A percentile compares a stretch with the other conserved stretches of the same genome.
phyloP scores from a whole-genome alignment of 2,329 filamentous ascomycete genomes.

The Talaromyces amestolkiae region DNA sequence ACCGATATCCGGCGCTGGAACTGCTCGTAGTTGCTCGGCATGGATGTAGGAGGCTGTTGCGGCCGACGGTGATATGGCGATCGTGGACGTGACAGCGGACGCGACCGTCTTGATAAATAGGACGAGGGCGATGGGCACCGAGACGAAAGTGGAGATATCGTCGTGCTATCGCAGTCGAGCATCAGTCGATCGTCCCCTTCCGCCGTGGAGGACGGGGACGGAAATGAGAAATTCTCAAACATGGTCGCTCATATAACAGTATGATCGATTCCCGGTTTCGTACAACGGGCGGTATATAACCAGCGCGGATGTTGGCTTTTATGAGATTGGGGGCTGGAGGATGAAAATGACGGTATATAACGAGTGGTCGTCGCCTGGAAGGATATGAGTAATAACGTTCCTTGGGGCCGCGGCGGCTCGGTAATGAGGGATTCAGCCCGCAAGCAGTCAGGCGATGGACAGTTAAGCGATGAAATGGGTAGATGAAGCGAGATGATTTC shows the following conservation, averaged over 20 bases:
- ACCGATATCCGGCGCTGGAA: constrained; percentile 39
- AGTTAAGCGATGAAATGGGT: neutral
- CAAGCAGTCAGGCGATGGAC: neutral
- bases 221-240: constrained; percentile 46
- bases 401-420: neutral
- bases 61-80: constrained; percentile 33
- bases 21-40: constrained; percentile 41
- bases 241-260: constrained; percentile 24
- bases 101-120: constrained; percentile 30
- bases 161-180: constrained; percentile 36
- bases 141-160: constrained; percentile 43
- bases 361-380: neutral
- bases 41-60: constrained; percentile 42
- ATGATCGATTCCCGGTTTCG: neutral
- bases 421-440: neutral
- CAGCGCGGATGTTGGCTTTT: neutral
- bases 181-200: constrained; percentile 36
- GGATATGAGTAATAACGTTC: neutral
- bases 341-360: neutral
- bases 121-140: constrained; percentile 44
- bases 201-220: constrained; percentile 35
- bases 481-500: neutral
- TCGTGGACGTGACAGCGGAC: constrained; percentile 31
- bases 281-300: neutral
- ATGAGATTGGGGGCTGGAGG: constrained; percentile 10